Conservation (phyloP, 306 rosid genomes). For the Carpinus fangiana region DNA sequence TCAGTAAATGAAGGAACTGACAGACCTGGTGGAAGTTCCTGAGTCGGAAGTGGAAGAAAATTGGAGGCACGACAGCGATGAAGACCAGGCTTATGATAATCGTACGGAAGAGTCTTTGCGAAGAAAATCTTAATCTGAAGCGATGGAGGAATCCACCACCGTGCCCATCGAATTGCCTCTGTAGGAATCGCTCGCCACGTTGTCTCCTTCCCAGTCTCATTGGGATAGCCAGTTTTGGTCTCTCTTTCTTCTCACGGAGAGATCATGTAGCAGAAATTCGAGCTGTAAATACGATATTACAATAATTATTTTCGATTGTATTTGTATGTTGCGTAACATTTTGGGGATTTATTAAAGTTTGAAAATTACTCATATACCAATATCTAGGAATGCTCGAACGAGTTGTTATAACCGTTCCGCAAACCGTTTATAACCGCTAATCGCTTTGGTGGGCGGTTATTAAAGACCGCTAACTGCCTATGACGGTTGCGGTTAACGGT, state of each 20-base stretch:
- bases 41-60: constrained; percentile 73
- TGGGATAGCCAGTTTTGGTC: neutral
- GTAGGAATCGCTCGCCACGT: neutral
- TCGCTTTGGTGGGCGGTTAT: too few species aligned
- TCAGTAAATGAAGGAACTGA: neutral
- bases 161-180: constrained; percentile 1
- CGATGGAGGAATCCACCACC: constrained; percentile 21
- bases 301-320: too few species aligned
- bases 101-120: constrained; percentile 39
- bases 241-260: neutral
- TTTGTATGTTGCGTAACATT: too few species aligned
- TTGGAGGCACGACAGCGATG: constrained; percentile 66
- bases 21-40: constrained; percentile 51
- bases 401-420: too few species aligned
- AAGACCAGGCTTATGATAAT: constrained; percentile 45
- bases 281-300: too few species aligned
- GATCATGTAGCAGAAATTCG: too few species aligned
- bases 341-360: too few species aligned
- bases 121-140: constrained; percentile 28
- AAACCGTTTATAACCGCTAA: too few species aligned
- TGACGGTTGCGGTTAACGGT: too few species aligned
- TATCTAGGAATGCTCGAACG: too few species aligned
- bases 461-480: too few species aligned
- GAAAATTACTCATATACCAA: too few species aligned
- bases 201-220: constrained; percentile 35